Base-by-base conservation (phyloP, 2,329 filamentous ascomycete species). In the Scedosporium aurantiacum region DNA sequence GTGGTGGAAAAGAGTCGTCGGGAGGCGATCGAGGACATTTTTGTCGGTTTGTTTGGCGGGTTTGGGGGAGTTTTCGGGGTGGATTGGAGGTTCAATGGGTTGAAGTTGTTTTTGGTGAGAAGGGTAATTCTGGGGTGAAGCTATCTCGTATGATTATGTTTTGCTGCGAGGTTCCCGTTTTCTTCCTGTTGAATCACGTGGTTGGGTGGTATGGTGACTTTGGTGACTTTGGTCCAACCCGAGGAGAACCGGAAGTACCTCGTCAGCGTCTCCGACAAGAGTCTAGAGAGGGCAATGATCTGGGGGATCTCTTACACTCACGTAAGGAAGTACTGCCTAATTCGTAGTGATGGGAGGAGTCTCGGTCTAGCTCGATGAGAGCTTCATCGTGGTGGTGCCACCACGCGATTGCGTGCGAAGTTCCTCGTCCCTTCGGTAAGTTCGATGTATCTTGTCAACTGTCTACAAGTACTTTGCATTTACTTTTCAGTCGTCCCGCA, bases 21-120 rank as follows among this genome's bases (percentile, higher is more conserved):
- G 66, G 82, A 75, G 69, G 83, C 73, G 68, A 79, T 71, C 68
- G 82, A 83, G 64, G 82, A 79, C 82, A 85, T 85, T 71, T 70
- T 74, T 72, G 66, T 66, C 66, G 67, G 63, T 58, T 62, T 50
- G 62, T 63, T 62, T 59, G 64, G 62, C 63, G 64, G 59, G 64
- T 65, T 62, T 27, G 56, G 63, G 47, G 61, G 32, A 64, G 65
- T 67, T 61, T n/a, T 37, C 16, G n/a, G 18, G 21, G 27, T 47
- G 16, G 18, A 23, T 50, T 50, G 28, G 43, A 16, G 25, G 40
- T 50, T 45, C 32, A 40, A 40, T 57, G 52, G 54, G 60, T 57
- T 58, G 61, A 45, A 27, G 25, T 54, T 63, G 66, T 61, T 58
- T 62, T 63, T 65, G 63, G 52, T 56, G 25, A 23, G 60, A 14